A percentile compares a stretch with the other conserved stretches of the same genome.
Conservation (phyloP, 2,329 filamentous ascomycete species). For the Hypomyces rosellus region DNA sequence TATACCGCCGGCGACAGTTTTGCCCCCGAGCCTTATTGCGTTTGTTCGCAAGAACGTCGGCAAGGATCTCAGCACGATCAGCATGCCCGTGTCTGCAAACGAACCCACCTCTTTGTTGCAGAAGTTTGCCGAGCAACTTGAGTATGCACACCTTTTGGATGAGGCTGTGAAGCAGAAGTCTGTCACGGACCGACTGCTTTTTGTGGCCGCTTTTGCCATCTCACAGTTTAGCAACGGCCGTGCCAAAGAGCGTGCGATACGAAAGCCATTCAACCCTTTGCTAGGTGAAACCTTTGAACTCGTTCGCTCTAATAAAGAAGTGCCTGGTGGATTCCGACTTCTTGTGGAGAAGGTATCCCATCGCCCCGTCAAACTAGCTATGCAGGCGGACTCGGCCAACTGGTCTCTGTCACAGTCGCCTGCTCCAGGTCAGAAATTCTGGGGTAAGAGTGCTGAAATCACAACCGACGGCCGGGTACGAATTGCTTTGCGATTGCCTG, state of each 20-base stretch:
- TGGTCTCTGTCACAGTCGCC: conserved; percentile 90
- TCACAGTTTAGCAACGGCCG: conserved; percentile 77
- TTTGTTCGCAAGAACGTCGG: conserved; percentile 97
- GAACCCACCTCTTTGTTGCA: conserved; percentile 87
- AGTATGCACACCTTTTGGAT: conserved; percentile 83
- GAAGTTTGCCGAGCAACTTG: conserved; percentile 80
- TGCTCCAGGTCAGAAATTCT: conserved; percentile 91
- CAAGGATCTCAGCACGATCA: conserved; percentile 93
- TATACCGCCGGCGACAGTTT: conserved; percentile 66
- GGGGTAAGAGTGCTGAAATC: conserved; percentile 94
- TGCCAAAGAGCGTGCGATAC: conserved; percentile 82
- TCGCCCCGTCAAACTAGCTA: conserved; percentile 84
- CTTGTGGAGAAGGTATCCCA: conserved; percentile 95
- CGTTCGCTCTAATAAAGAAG: conserved; percentile 71
- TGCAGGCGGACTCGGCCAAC: conserved; percentile 77
- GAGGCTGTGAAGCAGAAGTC: conserved; percentile 59
- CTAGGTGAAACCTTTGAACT: conserved; percentile 94
- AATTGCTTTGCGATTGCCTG: conserved; percentile 59
- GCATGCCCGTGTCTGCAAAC: conserved; percentile 95
- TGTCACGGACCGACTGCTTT: conserved; percentile 65
- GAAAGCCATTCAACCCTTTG: conserved; percentile 96
- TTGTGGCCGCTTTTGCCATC: conserved; percentile 84
- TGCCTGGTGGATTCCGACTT: conserved; percentile 71
- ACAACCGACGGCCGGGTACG: conserved; percentile 85
- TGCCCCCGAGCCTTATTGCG: conserved; percentile 84